Percentiles rank a stretch among this genome's conserved stretches.
These are phyloP conservation scores for Mrakiaceae sp. DNA, from an alignment of 1,284 basidiomycete species.

Conservation along the genomic window DNA sequence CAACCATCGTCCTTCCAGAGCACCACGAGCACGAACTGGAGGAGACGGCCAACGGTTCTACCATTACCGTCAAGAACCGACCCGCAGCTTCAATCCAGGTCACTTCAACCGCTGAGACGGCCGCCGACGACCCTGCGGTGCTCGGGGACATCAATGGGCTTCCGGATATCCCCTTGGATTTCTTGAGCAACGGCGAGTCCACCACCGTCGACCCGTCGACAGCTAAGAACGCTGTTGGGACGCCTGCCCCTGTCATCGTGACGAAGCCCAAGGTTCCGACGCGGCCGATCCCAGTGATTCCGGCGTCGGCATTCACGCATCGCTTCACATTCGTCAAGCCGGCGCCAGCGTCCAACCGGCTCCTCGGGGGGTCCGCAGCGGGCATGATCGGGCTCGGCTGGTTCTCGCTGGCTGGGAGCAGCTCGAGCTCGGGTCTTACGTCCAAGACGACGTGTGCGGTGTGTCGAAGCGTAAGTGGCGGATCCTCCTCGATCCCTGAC, in stretches of 20 bases:
- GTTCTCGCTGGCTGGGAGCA: not conserved
- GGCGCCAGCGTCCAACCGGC: not conserved
- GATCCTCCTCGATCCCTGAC: not conserved
- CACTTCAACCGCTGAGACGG: not conserved
- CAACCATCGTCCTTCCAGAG: not conserved
- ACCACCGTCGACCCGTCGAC: not conserved
- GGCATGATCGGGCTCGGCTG: conserved; percentile 3
- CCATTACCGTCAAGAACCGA: conserved; percentile 9
- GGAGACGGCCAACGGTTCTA: not conserved
- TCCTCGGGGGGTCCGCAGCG: not conserved
- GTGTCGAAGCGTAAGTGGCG: not conserved
- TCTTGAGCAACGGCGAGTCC: not conserved
- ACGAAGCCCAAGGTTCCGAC: not conserved
- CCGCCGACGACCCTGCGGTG: not conserved
- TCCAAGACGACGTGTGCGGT: not conserved
- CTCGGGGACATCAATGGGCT: not conserved
- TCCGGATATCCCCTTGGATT: no score
- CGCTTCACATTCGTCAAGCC: conserved; percentile 16
- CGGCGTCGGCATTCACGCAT: conserved; percentile 12
- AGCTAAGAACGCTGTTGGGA: not conserved
- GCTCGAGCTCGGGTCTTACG: not conserved
- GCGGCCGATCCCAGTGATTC: not conserved
- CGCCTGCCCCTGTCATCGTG: not conserved
- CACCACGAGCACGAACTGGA: not conserved
- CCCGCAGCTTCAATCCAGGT: not conserved